Conservation (phyloP, 2,329 filamentous ascomycete species). For the Celoporthe dispersa region DNA sequence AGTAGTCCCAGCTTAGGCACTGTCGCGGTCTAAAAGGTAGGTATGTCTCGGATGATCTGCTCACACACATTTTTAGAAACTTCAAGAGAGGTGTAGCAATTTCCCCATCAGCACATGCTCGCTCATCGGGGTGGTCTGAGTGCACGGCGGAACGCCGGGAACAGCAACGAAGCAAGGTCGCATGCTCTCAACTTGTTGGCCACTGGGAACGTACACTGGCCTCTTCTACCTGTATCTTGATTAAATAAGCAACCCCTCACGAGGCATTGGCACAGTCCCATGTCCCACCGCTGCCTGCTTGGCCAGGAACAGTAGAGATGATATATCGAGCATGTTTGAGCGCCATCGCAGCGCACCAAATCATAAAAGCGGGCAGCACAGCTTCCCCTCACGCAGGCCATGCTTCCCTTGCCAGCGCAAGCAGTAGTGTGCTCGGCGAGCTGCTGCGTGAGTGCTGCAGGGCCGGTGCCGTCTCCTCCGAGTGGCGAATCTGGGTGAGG, state of each 20-base stretch:
- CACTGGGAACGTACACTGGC: neutral
- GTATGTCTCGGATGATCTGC: too few relatives aligned
- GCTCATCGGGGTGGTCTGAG: neutral
- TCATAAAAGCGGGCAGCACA: neutral
- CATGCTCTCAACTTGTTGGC: neutral
- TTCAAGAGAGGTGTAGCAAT: neutral
- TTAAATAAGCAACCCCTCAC: neutral
- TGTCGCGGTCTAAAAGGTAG: too few relatives aligned
- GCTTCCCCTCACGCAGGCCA: neutral
- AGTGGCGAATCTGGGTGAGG: conserved; percentile 3
- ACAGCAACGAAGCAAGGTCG: neutral
- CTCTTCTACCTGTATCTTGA: neutral
- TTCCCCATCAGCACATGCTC: neutral
- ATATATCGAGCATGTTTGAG: neutral
- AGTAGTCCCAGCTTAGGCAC: neutral
- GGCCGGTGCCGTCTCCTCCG: neutral
- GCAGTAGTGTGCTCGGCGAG: neutral
- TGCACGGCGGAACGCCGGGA: neutral
- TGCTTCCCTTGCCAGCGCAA: neutral
- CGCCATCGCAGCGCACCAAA: neutral
- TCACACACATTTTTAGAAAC: neutral
- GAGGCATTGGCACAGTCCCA: too few relatives aligned
- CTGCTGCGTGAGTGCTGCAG: neutral
- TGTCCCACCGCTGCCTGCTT: too few relatives aligned
- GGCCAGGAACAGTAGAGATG: neutral